These are phyloP conservation scores for Tillandsia leiboldiana DNA, from an alignment of 176 grass and related monocot genomes.

Conservation along the genomic window DNA sequence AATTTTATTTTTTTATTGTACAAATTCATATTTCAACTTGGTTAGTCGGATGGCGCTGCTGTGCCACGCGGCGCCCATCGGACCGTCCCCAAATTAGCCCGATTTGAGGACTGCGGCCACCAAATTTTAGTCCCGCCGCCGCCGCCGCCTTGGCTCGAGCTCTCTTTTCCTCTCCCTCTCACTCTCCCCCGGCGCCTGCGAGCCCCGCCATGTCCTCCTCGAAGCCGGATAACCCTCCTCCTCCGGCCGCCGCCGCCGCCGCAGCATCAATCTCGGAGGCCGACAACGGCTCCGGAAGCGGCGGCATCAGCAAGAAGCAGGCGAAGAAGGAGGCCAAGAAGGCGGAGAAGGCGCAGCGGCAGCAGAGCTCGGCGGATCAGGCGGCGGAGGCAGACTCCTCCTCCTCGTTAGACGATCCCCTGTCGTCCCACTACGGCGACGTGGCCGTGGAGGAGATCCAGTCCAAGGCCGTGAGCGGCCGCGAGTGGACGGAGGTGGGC, in stretches of 20 bases:
- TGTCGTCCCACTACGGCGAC: conserved; percentile 49
- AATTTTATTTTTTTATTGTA: too few relatives aligned
- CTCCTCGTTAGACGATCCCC: conserved; percentile 31
- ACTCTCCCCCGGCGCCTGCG: too few relatives aligned
- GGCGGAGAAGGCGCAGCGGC: conserved; percentile 58
- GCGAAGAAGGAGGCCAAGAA: conserved; percentile 79
- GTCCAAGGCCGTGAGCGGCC: conserved; percentile 54
- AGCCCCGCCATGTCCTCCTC: too few relatives aligned
- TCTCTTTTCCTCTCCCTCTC: too few relatives aligned
- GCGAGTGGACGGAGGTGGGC: conserved; percentile 44
- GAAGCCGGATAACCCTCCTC: not conserved
- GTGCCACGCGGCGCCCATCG: too few relatives aligned
- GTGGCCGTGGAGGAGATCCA: conserved; percentile 65
- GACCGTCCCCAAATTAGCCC: too few relatives aligned
- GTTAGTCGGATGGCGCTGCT: too few relatives aligned
- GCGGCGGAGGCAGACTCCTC: conserved; percentile 2
- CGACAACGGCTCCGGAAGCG: conserved; percentile 12
- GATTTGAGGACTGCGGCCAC: too few relatives aligned
- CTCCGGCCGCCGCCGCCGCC: not conserved
- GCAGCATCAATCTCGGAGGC: not conserved
- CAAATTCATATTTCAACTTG: too few relatives aligned
- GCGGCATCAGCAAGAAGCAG: conserved; percentile 43
- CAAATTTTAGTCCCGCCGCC: too few relatives aligned
- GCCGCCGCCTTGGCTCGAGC: too few relatives aligned
- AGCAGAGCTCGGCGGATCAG: conserved; percentile 23